These are phyloP conservation scores for Withania somnifera DNA, from an alignment of 305 asterid genomes.

Conservation along the genomic window DNA sequence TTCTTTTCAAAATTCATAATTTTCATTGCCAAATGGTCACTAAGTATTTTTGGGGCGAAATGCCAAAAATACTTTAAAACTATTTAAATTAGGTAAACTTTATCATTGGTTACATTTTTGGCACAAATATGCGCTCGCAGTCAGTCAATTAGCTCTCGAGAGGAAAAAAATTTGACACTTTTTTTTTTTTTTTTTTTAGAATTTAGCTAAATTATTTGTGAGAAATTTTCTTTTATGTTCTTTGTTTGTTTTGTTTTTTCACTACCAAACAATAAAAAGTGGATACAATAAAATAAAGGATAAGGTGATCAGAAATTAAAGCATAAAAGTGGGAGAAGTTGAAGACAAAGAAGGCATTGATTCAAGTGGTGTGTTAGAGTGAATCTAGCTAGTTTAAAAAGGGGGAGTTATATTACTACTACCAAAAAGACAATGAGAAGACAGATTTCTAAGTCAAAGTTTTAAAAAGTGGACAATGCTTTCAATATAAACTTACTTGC, in stretches of 20 bases:
- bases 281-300: neutral
- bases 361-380: neutral
- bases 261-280: neutral
- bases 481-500: neutral
- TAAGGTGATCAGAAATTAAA: neutral
- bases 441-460: slow-evolving; percentile 5
- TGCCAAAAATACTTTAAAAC: neutral
- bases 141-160: neutral
- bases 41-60: neutral
- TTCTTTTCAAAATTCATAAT: neutral
- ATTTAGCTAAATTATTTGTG: neutral
- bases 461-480: neutral
- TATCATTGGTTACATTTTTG: neutral
- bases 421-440: slow-evolving; percentile 6
- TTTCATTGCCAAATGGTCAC: too few relatives aligned
- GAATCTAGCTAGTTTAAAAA: neutral
- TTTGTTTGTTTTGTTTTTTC: neutral
- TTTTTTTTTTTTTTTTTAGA: neutral
- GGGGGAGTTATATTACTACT: neutral
- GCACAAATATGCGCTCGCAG: neutral
- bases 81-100: neutral
- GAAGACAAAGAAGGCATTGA: neutral
- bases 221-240: neutral
- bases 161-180: too few relatives aligned
- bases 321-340: neutral